Conservation (phyloP, 805 yeast species). For the Nakazawaea holstii region DNA sequence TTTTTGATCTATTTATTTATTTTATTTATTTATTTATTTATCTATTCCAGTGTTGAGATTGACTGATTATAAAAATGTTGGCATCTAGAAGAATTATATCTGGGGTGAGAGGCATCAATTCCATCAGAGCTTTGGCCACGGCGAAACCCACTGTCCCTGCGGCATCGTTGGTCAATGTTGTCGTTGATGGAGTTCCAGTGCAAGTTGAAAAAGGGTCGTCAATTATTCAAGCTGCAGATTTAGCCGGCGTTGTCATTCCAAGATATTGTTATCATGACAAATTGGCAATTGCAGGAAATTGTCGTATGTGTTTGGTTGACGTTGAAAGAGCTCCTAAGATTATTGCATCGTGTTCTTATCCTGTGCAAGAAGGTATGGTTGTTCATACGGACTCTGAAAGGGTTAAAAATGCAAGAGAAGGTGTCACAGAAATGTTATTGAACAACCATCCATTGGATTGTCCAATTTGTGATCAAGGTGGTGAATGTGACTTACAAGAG, state of each 20-base stretch:
- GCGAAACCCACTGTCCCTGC: conserved; percentile 1
- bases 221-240: conserved; percentile 86
- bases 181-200: conserved; percentile 68
- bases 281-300: conserved; percentile 86
- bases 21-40: neutral
- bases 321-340: conserved; percentile 86
- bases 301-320: conserved; percentile 90
- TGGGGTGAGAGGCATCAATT: neutral
- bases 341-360: conserved; percentile 89
- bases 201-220: conserved; percentile 82
- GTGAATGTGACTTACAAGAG: conserved; percentile 90
- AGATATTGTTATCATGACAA: conserved; percentile 91
- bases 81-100: neutral
- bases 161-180: conserved; percentile 22
- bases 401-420: conserved; percentile 79
- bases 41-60: neutral
- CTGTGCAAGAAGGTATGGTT: conserved; percentile 87
- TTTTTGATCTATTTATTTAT: neutral
- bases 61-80: neutral
- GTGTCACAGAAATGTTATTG: conserved; percentile 82
- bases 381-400: conserved; percentile 75
- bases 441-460: conserved; percentile 91
- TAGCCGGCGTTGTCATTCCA: conserved; percentile 84
- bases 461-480: conserved; percentile 93
- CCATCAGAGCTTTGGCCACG: conserved; percentile 7